Base-by-base conservation (phyloP, 805 yeast species). In the Metschnikowia lochheadii region DNA sequence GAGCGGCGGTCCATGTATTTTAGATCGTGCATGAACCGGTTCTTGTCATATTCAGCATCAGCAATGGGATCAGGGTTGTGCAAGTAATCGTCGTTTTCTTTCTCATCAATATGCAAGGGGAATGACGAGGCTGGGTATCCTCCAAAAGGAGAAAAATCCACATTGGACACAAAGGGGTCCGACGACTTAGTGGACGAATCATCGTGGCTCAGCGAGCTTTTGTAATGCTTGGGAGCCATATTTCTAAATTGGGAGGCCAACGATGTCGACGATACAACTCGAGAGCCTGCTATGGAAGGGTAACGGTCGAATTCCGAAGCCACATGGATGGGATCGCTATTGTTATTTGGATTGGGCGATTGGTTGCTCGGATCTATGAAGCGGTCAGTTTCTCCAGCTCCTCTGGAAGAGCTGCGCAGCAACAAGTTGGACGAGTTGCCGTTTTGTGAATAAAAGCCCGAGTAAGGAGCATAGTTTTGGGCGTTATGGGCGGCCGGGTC, bases 1-100 rank as follows among this genome's bases (percentile, higher is more conserved):
- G 90, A 82, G 57, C 83, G 73, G 60, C 66, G 78, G 64, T 85
- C 90, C 81, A 85, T 75, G 59, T 77, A 63, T 67, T 82, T 85
- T 55, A 87, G 66, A 68, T 87, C 94, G 49, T 81, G 63, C 51
- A 71, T 59, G 60, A 87, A 81, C 58, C 89, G 72, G 63, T 84
- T 80, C 55, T 82, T 85, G 59, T 89, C 96, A 61, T 85, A 82
- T 52, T 84, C 81, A 20, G 96, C 96, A 65, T 94, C 99, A 41
- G 83, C 87, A 35, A 90, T 85, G 8, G 97, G 97, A 67, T 92
- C 97, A 1, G 98, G 98, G 68, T 92, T 94, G 69, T 92, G 98
- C 57, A 94, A 66, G 63, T 89, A 91, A 68, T 92, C 99, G 70
- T 92, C 99, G 8, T 87, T 85, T 68, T 92, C 99, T 68, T 89